Base-by-base conservation (phyloP, 2,329 filamentous ascomycete species). In the Balansia obtecta region DNA sequence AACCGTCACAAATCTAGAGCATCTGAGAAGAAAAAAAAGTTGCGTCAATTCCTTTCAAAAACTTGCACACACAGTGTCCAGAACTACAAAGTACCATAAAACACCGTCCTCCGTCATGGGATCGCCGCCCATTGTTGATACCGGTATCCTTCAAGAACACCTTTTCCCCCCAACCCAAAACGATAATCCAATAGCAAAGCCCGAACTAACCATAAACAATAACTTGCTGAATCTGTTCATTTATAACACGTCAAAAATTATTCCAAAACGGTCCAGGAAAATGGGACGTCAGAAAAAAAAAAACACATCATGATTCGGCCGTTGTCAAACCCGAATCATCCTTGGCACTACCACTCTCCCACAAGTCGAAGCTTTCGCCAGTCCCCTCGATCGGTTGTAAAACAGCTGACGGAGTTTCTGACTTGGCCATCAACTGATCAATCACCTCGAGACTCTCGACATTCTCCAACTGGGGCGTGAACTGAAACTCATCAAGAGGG, bases 341-440 rank as follows among this genome's bases (percentile, higher is more conserved):
- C 55, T 79, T 77, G 27, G 76, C 74, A 63, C 80, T 85, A 27
- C 73, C 75, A 60, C 82, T 86, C 65, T 86, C 83, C 82, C 83
- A 86, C 15, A 87, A 72, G 58, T 85, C 80, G 58, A 86, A 80
- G 61, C 67, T 73, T 57, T 81, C 77, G 40, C 74, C 77, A 0
- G 77, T 75, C 45, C 76, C 79, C 49, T 82, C 77, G 5, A 83
- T 70, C 1, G 77, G 74, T 50, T 75, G 64, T 13, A 82, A 64
- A 2, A 76, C 59, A 1, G 73, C 70, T 2, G 75, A 64, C 5
- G 68, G 65, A 1, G 64, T 60, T 33, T 67, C 63, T 16, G 66
- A 60, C 56, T 65, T 66, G 49, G 57, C 54, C 59, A 70, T 69
- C 49, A 72, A 63, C 27, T 54, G 56, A 37, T 70, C 68, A 33